These are phyloP conservation scores for Micromonas pusilla DNA, from an alignment of 139 green algal species.

Conservation along the genomic window DNA sequence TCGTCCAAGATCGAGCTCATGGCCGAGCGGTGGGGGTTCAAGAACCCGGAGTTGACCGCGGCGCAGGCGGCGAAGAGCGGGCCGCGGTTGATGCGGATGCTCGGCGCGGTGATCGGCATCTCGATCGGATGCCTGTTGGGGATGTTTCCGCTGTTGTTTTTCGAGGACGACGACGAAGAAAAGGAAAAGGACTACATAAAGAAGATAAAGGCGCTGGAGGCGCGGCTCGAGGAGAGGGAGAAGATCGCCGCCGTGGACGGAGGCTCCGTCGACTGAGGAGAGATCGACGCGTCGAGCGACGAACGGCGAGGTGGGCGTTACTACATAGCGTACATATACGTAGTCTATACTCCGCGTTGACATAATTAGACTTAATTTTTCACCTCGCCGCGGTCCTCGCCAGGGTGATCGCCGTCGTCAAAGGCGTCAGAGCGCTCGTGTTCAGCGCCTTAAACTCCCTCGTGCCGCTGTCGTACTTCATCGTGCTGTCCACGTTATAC, in stretches of 20 bases:
- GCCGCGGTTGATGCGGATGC: conserved; percentile 14
- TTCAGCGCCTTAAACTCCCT: not conserved
- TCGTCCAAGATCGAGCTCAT: conserved; percentile 24
- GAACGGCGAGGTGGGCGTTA: no score
- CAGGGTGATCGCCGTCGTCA: not conserved
- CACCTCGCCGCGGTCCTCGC: no score
- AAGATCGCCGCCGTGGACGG: no score
- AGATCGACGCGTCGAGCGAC: no score
- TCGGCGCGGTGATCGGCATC: conserved; percentile 51
- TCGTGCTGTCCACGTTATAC: not conserved
- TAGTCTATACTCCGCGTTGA: no score
- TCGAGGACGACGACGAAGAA: not conserved
- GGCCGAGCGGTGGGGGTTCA: conserved; percentile 19
- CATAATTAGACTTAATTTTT: no score
- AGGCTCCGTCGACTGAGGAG: no score
- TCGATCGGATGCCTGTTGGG: conserved; percentile 57
- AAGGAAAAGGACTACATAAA: not conserved
- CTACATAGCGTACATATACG: no score
- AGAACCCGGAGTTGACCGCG: conserved; percentile 12
- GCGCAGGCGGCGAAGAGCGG: not conserved
- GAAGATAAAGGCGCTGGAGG: not conserved
- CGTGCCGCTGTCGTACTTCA: conserved; percentile 11
- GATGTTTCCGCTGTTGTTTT: conserved; percentile 51
- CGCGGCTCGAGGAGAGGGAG: no score
- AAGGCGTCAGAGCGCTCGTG: not conserved